Conservation (phyloP, 1,284 basidiomycete species). For the Ustilago xerochloae region DNA sequence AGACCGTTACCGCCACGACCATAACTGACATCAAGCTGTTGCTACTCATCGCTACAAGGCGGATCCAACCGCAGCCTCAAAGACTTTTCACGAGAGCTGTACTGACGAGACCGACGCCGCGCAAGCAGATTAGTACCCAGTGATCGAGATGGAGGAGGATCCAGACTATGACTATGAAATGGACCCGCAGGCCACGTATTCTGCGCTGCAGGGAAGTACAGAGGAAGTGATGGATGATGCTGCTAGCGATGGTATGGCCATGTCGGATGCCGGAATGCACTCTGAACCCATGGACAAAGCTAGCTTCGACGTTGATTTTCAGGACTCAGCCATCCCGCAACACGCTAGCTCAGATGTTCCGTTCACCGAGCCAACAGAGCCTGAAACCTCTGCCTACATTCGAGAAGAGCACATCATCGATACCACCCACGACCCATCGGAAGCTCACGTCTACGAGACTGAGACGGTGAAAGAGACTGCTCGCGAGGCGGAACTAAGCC, state of each 20-base stretch:
- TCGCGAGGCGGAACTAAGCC: too few relatives aligned
- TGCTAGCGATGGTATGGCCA: constrained; percentile 21
- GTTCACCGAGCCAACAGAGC: not conserved
- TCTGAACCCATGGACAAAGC: constrained; percentile 13
- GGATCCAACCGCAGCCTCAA: not conserved
- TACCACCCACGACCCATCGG: not conserved
- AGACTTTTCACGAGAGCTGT: not conserved
- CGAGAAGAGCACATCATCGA: not conserved
- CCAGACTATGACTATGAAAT: constrained; percentile 45
- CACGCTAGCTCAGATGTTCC: not conserved
- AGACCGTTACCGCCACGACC: too few relatives aligned
- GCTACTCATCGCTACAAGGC: not conserved
- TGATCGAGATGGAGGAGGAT: constrained; percentile 21
- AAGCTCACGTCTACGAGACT: not conserved
- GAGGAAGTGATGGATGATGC: constrained; percentile 39
- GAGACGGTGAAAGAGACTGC: not conserved
- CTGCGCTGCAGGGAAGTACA: not conserved
- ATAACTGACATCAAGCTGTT: too few relatives aligned
- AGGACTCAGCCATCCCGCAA: constrained; percentile 7
- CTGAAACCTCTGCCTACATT: not conserved
- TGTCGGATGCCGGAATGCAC: constrained; percentile 24
- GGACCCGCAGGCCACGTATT: constrained; percentile 18
- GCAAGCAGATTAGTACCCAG: not conserved
- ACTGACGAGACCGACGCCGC: not conserved
- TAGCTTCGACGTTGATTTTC: constrained; percentile 31